These are phyloP conservation scores for Arachis hypogaea DNA, from an alignment of 306 rosid genomes.

Conservation along the genomic window DNA sequence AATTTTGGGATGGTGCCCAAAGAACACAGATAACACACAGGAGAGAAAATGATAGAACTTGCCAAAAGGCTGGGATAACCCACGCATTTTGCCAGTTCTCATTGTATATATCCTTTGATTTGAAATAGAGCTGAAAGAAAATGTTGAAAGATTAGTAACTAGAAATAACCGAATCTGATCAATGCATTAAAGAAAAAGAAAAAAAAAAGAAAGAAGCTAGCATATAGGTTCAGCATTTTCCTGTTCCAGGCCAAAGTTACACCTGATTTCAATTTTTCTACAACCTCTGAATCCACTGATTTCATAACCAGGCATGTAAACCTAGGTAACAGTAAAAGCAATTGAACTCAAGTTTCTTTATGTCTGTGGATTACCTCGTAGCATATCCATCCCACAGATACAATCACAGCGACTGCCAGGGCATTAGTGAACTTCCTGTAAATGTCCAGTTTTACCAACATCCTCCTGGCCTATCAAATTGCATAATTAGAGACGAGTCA, in stretches of 20 bases:
- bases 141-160: conserved; percentile 26
- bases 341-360: conserved; percentile 3
- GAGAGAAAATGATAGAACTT: conserved; percentile 85
- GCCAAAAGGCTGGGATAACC: conserved; percentile 98
- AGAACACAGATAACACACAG: conserved; percentile 78
- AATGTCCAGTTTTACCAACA: conserved; percentile 89
- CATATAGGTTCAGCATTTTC: conserved; percentile 12
- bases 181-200: neutral
- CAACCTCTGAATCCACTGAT: conserved; percentile 28
- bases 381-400: conserved; percentile 95
- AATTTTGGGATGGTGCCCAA: conserved; percentile 96
- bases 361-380: conserved; percentile 73
- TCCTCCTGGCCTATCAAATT: conserved; percentile 76
- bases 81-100: conserved; percentile 93
- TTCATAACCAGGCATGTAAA: conserved; percentile 6
- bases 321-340: conserved; percentile 30
- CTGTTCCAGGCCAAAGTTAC: neutral
- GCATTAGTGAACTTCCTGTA: conserved; percentile 95
- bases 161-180: conserved; percentile 8
- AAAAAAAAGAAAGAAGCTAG: neutral
- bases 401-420: conserved; percentile 84
- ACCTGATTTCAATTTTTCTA: conserved; percentile 22
- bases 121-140: conserved; percentile 78
- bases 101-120: conserved; percentile 78
- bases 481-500: conserved; percentile 37